Percentiles rank a stretch among this genome's conserved stretches.
Evolutionary conservation across 2,329 filamentous ascomycete genomes (phyloP).

Genomic region (Aspergillus ochraceus): DNA sequence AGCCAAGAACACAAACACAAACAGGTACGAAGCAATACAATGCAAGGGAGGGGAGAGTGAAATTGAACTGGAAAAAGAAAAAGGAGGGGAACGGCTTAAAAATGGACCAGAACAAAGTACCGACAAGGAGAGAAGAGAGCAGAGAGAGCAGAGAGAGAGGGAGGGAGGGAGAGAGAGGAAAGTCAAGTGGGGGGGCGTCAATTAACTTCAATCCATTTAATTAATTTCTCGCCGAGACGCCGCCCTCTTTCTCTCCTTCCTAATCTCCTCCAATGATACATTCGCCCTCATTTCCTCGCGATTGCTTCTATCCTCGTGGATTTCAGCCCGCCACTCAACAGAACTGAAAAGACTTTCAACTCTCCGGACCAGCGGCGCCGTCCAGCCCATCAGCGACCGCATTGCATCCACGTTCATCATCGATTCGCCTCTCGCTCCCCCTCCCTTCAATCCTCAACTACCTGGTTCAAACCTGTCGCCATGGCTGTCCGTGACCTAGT

Average conservation of each 20-base stretch:
- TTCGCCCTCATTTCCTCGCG: not conserved
- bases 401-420: constrained; percentile 14
- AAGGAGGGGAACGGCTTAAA: constrained; percentile 2
- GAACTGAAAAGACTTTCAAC: not conserved
- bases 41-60: constrained; percentile 6
- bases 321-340: too few relatives aligned
- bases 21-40: not conserved
- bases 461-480: not conserved
- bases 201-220: constrained; percentile 6
- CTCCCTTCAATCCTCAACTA: constrained; percentile 8
- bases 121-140: constrained; percentile 5
- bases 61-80: not conserved
- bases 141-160: constrained; percentile 8
- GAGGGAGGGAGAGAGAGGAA: not conserved
- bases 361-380: not conserved
- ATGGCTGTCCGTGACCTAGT: constrained; percentile 63
- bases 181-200: constrained; percentile 7
- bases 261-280: not conserved
- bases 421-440: constrained; percentile 6
- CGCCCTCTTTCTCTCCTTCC: not conserved
- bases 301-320: not conserved
- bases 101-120: constrained; percentile 9
- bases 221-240: constrained; percentile 2
- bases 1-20: constrained; percentile 2
- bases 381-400: constrained; percentile 16